Conservation (phyloP, 2,329 filamentous ascomycete genomes). For the Corynespora cassiicola region DNA sequence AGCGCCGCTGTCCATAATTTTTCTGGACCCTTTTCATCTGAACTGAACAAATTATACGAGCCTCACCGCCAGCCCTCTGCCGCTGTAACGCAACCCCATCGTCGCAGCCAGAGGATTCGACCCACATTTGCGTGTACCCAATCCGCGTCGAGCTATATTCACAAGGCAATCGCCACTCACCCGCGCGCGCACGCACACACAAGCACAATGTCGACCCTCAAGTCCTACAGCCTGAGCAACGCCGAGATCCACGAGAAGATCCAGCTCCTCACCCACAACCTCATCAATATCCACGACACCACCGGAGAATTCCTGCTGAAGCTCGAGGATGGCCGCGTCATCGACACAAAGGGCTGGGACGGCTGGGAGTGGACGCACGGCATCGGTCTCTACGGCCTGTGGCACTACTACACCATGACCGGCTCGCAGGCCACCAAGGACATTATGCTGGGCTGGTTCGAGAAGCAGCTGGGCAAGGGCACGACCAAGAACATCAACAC, state of each 20-base stretch:
- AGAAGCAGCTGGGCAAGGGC: constrained; percentile 69
- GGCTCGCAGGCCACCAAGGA: constrained; percentile 65
- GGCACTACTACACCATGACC: constrained; percentile 80
- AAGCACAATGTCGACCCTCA: constrained; percentile 47
- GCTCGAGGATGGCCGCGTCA: constrained; percentile 74
- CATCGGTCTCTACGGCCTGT: constrained; percentile 80
- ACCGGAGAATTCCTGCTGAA: constrained; percentile 76
- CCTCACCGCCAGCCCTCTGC: no score
- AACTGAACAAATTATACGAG: no score
- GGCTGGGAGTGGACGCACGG: constrained; percentile 87
- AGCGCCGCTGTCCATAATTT: constrained; percentile 4
- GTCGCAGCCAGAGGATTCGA: no score
- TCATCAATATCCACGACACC: constrained; percentile 78
- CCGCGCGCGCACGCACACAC: no score
- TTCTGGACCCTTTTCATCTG: no score
- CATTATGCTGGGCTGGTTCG: constrained; percentile 78
- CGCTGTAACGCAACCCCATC: no score
- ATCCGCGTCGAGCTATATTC: no score
- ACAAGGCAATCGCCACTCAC: background rate
- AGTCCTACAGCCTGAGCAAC: constrained; percentile 48
- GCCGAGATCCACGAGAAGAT: constrained; percentile 62
- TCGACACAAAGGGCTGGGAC: constrained; percentile 85
- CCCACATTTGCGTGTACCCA: no score
- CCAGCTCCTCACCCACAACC: constrained; percentile 71
- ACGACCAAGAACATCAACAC: constrained; percentile 89